Evolutionary conservation across 495 filamentous ascomycete genomes (phyloP).

Genomic region (Penicillium waksmanii): DNA sequence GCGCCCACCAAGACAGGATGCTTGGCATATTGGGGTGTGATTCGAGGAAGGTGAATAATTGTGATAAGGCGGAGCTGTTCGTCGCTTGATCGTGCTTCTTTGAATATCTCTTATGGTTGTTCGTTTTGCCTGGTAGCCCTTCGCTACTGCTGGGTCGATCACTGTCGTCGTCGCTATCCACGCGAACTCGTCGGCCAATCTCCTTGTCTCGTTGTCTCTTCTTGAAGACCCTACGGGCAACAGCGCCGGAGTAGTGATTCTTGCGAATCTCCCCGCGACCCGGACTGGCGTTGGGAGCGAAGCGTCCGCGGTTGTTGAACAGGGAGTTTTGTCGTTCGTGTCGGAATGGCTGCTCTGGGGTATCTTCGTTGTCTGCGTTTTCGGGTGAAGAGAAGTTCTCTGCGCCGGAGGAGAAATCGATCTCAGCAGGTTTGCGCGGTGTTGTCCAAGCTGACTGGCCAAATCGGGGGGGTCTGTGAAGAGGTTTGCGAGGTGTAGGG

Average conservation of each 20-base stretch:
- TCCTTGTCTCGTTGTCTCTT: constrained; percentile 52
- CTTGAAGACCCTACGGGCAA: constrained; percentile 58
- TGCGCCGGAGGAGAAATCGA: constrained; percentile 76
- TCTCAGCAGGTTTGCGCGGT: constrained; percentile 68
- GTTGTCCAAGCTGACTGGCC: constrained; percentile 76
- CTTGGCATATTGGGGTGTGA: constrained; percentile 83
- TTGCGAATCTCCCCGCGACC: constrained; percentile 62
- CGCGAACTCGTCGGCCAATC: constrained; percentile 44
- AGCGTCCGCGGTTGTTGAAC: constrained; percentile 48
- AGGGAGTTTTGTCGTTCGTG: constrained; percentile 50
- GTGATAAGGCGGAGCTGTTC: constrained; percentile 48
- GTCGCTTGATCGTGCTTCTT: constrained; percentile 12
- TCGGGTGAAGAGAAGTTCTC: constrained; percentile 78
- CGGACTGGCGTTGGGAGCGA: constrained; percentile 45
- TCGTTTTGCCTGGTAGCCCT: constrained; percentile 23
- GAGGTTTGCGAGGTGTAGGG: constrained; percentile 7
- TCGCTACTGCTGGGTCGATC: constrained; percentile 57
- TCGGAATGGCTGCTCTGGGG: constrained; percentile 60
- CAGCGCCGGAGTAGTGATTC: constrained; percentile 55
- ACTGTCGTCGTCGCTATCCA: constrained; percentile 62
- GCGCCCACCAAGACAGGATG: constrained; percentile 83
- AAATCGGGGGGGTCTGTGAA: constrained; percentile 48
- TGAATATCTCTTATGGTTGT: constrained; percentile 17
- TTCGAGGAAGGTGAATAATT: constrained; percentile 70
- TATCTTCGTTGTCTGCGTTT: constrained; percentile 69